A percentile compares a stretch with the other conserved stretches of the same genome.
These are phyloP conservation scores for Aphanomyces euteiches DNA, from an alignment of 352 stramenopile genomes.

Conservation along the genomic window DNA sequence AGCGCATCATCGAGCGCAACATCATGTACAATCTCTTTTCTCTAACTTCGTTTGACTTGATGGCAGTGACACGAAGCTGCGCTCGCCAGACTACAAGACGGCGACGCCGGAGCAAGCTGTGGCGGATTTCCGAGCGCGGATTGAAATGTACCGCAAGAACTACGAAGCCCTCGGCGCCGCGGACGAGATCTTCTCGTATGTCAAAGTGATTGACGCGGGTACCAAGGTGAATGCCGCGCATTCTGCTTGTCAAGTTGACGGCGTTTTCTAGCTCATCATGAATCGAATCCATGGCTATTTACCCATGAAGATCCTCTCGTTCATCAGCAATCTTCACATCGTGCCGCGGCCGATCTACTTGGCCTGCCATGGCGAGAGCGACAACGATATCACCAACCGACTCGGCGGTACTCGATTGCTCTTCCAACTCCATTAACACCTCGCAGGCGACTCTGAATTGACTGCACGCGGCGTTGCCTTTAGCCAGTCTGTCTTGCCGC, in stretches of 20 bases:
- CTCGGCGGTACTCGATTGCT: neutral
- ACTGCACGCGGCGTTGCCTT: conserved; percentile 14
- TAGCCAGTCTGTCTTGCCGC: conserved; percentile 9
- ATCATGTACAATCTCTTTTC: conserved; percentile 71
- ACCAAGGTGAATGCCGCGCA: neutral
- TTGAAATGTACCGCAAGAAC: conserved; percentile 84
- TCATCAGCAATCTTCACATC: conserved; percentile 95
- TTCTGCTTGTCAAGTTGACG: neutral
- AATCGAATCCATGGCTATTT: conserved; percentile 71
- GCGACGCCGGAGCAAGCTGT: conserved; percentile 69
- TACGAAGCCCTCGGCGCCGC: conserved; percentile 85
- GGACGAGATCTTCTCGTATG: conserved; percentile 51
- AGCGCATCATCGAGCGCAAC: conserved; percentile 83
- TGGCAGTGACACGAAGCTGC: conserved; percentile 23
- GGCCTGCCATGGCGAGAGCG: conserved; percentile 14
- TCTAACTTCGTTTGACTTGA: neutral
- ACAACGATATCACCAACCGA: conserved; percentile 12
- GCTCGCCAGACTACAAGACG: conserved; percentile 69
- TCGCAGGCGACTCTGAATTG: conserved; percentile 11
- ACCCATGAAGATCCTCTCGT: conserved; percentile 88
- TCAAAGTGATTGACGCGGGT: conserved; percentile 26
- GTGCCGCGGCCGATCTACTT: conserved; percentile 90
- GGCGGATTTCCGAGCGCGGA: conserved; percentile 71
- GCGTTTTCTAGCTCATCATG: conserved; percentile 32
- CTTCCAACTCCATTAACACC: neutral